Conservation (phyloP, 495 filamentous ascomycete genomes). For the Tuber indicum region DNA sequence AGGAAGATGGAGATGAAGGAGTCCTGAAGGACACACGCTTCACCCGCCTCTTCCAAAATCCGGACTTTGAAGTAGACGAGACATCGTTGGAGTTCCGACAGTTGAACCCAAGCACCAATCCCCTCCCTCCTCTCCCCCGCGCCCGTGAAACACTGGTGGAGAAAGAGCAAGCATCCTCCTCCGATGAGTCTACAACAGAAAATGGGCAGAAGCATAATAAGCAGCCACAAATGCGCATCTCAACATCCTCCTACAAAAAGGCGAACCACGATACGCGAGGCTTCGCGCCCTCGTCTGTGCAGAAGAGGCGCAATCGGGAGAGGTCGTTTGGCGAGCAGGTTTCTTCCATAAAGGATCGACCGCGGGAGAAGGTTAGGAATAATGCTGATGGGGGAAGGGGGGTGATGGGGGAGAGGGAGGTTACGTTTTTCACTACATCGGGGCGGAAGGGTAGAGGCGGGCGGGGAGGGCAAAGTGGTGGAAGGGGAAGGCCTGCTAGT, state of each 20-base stretch:
- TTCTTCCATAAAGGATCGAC: slow-evolving; percentile 46
- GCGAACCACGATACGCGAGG: slow-evolving; percentile 48
- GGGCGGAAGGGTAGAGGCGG: slow-evolving; percentile 46
- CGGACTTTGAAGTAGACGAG: slow-evolving; percentile 89
- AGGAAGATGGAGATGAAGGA: slow-evolving; percentile 41
- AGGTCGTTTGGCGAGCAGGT: slow-evolving; percentile 67
- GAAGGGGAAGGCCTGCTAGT: slow-evolving; percentile 46
- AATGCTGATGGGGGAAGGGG: slow-evolving; percentile 49
- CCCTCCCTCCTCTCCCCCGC: slow-evolving; percentile 36
- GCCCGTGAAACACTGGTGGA: slow-evolving; percentile 63
- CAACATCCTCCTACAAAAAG: slow-evolving; percentile 56
- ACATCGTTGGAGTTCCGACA: slow-evolving; percentile 75
- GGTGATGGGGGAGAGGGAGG: slow-evolving; percentile 72
- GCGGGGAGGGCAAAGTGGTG: slow-evolving; percentile 32
- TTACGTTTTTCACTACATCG: slow-evolving; percentile 66
- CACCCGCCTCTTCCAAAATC: slow-evolving; percentile 78
- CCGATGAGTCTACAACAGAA: slow-evolving; percentile 16
- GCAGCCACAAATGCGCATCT: slow-evolving; percentile 58
- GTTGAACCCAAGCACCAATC: slow-evolving; percentile 73
- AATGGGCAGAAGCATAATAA: slow-evolving; percentile 16
- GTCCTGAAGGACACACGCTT: slow-evolving; percentile 81
- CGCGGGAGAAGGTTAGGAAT: slow-evolving; percentile 45
- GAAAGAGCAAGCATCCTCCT: slow-evolving; percentile 50
- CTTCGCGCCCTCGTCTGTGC: slow-evolving; percentile 44
- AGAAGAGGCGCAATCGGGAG: slow-evolving; percentile 46